These are phyloP conservation scores for Elongisporangium prolatum DNA, from an alignment of 352 stramenopile genomes.

Conservation along the genomic window DNA sequence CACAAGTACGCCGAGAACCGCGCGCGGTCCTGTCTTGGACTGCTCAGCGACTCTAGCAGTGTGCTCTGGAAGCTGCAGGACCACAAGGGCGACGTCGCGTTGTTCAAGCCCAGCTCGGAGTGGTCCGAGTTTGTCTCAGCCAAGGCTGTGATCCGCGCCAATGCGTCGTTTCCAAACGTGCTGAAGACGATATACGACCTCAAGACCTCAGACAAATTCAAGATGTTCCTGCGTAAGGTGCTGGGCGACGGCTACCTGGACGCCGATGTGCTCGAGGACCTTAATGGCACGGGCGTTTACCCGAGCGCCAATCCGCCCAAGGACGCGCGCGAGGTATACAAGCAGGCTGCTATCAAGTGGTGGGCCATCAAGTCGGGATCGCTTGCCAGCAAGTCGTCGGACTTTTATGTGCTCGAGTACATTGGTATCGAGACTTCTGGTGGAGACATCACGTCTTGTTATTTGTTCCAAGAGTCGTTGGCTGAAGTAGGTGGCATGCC, in stretches of 20 bases:
- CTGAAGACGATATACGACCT: conserved; percentile 84
- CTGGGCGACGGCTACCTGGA: conserved; percentile 80
- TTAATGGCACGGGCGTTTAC: conserved; percentile 79
- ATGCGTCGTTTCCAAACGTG: conserved; percentile 74
- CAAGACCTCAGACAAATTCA: conserved; percentile 82
- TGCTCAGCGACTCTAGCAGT: conserved; percentile 68
- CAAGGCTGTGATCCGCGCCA: conserved; percentile 74
- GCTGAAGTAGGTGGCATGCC: conserved; percentile 80
- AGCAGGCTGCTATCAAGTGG: conserved; percentile 87
- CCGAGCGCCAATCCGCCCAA: conserved; percentile 61
- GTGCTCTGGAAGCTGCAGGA: conserved; percentile 82
- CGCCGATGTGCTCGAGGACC: conserved; percentile 77
- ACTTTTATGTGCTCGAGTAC: conserved; percentile 87
- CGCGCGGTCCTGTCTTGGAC: conserved; percentile 66
- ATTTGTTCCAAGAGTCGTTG: conserved; percentile 83
- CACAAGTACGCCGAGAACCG: conserved; percentile 86
- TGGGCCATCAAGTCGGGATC: conserved; percentile 83
- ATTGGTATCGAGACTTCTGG: conserved; percentile 76
- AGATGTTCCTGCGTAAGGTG: conserved; percentile 79
- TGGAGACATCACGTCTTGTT: conserved; percentile 77
- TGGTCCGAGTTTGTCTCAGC: conserved; percentile 85
- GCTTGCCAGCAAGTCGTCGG: conserved; percentile 73
- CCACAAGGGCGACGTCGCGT: conserved; percentile 69
- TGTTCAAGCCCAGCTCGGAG: conserved; percentile 84
- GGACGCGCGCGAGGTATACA: conserved; percentile 76